Percentiles rank a stretch among this genome's conserved stretches.
These are phyloP conservation scores for Lactarius indigo DNA, from an alignment of 768 basidiomycete genomes.

Conservation along the genomic window DNA sequence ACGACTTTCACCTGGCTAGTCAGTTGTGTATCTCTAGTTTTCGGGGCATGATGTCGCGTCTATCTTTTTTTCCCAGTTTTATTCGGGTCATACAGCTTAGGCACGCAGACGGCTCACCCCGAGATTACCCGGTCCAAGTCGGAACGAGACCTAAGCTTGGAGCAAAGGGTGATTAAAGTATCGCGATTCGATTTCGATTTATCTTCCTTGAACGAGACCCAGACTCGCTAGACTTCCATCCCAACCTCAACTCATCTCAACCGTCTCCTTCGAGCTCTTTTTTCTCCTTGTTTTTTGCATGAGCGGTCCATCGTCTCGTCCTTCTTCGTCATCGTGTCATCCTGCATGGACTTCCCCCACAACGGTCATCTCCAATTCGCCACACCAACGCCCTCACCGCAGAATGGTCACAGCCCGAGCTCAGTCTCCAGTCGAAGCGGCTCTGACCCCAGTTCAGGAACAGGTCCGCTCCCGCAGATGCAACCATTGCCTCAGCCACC, in stretches of 20 bases:
- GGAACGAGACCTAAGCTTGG: neutral
- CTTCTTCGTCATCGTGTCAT: neutral
- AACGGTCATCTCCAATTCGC: neutral
- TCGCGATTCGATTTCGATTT: neutral
- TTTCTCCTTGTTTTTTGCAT: neutral
- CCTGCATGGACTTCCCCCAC: neutral
- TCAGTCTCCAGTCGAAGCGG: neutral
- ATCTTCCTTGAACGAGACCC: neutral
- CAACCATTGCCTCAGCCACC: neutral
- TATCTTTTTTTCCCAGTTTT: neutral
- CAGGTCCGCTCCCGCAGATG: neutral
- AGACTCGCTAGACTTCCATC: neutral
- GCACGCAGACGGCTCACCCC: constrained; percentile 3
- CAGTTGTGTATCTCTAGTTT: neutral
- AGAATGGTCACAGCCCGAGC: neutral
- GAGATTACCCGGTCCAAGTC: constrained; percentile 14
- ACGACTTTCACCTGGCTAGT: neutral
- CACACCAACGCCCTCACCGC: neutral
- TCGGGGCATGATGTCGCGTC: neutral
- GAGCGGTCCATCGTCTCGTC: neutral
- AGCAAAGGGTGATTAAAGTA: neutral
- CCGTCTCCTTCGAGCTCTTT: neutral
- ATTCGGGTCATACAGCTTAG: neutral
- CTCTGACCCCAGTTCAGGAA: neutral
- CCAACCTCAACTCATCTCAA: neutral